A percentile compares a stretch with the other conserved stretches of the same genome.
Conservation (phyloP, 805 yeast genomes). For the Jamesozyma piceae region DNA sequence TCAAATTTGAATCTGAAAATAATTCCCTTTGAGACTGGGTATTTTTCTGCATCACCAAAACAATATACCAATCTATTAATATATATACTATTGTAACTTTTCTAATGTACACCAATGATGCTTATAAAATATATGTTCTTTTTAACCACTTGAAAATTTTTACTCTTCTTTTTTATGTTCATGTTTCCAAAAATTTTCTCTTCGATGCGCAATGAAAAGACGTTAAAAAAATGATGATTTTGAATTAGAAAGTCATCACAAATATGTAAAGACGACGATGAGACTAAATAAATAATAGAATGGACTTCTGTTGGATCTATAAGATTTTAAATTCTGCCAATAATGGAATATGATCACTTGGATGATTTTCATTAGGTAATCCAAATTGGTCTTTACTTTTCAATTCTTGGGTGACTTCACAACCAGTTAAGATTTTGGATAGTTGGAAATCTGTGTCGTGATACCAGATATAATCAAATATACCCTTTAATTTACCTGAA, state of each 20-base stretch:
- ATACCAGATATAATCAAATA: conserved; percentile 53
- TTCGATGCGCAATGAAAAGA: not conserved
- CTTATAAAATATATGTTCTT: too few relatives aligned
- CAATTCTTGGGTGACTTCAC: conserved; percentile 25
- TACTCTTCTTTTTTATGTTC: not conserved
- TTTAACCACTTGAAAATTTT: too few relatives aligned
- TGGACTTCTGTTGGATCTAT: not conserved
- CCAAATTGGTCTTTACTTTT: conserved; percentile 27
- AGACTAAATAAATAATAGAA: not conserved
- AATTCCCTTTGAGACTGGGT: not conserved
- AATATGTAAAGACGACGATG: not conserved
- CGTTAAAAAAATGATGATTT: not conserved
- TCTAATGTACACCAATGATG: not conserved
- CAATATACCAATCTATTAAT: not conserved
- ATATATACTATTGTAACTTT: not conserved
- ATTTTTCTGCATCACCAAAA: not conserved
- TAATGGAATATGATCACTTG: conserved; percentile 46
- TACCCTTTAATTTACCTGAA: conserved; percentile 41
- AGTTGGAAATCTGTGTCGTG: conserved; percentile 34
- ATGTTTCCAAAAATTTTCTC: too few relatives aligned
- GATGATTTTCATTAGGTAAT: conserved; percentile 49
- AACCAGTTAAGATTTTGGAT: conserved; percentile 42
- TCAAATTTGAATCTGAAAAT: not conserved
- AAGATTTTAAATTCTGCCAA: conserved; percentile 31
- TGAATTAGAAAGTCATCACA: not conserved